Conservation (phyloP, 805 yeast genomes). For the Kodamaea sagamina region DNA sequence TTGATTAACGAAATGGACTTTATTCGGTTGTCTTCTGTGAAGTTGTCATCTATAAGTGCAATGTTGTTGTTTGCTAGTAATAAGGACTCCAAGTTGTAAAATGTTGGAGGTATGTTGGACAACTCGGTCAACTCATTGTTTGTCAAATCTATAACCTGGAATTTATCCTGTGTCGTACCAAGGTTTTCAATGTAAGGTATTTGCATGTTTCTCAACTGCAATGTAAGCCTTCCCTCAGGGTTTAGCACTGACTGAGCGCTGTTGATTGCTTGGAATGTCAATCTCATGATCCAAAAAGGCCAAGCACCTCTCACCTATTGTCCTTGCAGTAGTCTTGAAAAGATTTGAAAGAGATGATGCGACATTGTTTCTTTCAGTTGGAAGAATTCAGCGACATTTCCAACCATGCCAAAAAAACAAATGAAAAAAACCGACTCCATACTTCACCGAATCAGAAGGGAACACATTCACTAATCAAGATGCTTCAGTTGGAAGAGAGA, state of each 20-base stretch:
- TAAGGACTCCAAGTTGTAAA: conserved; percentile 49
- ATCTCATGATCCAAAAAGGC: conserved; percentile 28
- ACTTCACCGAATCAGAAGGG: conserved; percentile 1
- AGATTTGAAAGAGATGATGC: conserved; percentile 3
- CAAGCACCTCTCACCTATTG: neutral
- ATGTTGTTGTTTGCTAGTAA: conserved; percentile 68
- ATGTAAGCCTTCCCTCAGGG: conserved; percentile 38
- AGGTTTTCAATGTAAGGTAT: conserved; percentile 40
- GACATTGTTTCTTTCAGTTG: too few relatives aligned
- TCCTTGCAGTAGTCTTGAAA: neutral
- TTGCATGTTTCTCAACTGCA: conserved; percentile 36
- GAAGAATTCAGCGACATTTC: neutral
- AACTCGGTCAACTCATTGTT: conserved; percentile 68
- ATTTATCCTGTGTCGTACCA: conserved; percentile 30
- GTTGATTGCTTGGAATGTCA: conserved; percentile 33
- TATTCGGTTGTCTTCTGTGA: conserved; percentile 42
- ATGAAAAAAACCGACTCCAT: neutral
- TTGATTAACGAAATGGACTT: conserved; percentile 52
- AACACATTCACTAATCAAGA: conserved; percentile 12
- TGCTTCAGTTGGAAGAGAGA: conserved; percentile 45
- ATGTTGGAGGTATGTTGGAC: conserved; percentile 45
- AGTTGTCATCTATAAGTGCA: conserved; percentile 34
- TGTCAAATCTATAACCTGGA: conserved; percentile 68
- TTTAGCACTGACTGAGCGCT: conserved; percentile 34
- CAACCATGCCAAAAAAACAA: conserved; percentile 7